Evolutionary conservation across 441 rosid species (phyloP), one percentile per base, ranked within the genome.

Genomic region (Euphorbia schlechtendalii): DNA sequence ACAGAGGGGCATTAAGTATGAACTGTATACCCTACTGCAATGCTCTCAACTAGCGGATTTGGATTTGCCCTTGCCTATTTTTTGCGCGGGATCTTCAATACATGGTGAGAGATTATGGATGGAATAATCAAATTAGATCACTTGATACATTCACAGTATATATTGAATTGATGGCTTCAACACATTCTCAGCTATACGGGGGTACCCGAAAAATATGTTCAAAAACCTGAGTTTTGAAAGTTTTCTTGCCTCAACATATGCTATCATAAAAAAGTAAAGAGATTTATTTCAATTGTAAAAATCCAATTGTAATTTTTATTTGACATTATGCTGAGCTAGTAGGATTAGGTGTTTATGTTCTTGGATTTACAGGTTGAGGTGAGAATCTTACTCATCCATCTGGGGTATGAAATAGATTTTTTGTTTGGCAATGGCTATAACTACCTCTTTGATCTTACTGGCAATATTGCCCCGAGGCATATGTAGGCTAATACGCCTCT

Each of bases 41-140:
- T 88, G 95, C 86, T 72, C 14, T 88, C 96, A 5, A 89, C 89
- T 28, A 95, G 99, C n/a, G n/a, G n/a, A n/a, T n/a, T n/a, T 65
- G 99, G 97, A 63, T 81, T 79, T 43, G 63, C 64, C 38, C n/a
- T 84, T 93, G 95, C 90, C 95, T 18, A 80, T 83, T 64, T 70
- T 81, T 59, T 88, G n/a, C 91, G 18, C 75, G 61, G 66, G 89
- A 86, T 74, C 84, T 88, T 55, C 95, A 90, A 38, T 93, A 83
- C 51, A 81, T 93, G 93, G 96, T 90, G 34, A 88, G 99, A 72
- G 96, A 93, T 78, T 43, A 86, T 90, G 90, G 93, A 86, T 74
- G 89, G 89, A 3, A 56, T 71, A 22, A 57, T 92, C 5, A 80
- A 78, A 76, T 58, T 80, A 3, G 76, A 75, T 58, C 84, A 86